These are phyloP conservation scores for Sherardia arvensis DNA, from an alignment of 257 asterid species.

Conservation along the genomic window DNA sequence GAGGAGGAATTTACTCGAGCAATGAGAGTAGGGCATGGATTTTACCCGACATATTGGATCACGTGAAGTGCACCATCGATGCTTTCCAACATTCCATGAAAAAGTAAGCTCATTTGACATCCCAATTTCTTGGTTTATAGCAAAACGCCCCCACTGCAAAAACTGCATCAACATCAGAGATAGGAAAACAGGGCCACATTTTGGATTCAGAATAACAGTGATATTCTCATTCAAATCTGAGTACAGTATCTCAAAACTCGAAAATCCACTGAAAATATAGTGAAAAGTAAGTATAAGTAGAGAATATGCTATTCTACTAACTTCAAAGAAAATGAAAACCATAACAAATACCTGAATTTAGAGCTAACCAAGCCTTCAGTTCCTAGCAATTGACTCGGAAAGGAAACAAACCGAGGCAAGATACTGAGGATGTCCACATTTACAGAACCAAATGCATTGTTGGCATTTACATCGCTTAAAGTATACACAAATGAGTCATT, in stretches of 20 bases:
- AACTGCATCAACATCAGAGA: slow-evolving; percentile 59
- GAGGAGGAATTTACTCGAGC: too few relatives aligned
- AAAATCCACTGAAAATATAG: slow-evolving; percentile 60
- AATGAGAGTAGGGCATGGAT: too few relatives aligned
- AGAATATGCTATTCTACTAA: too few relatives aligned
- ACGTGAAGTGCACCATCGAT: slow-evolving; percentile 67
- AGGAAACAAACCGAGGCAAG: slow-evolving; percentile 65
- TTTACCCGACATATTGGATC: slow-evolving; percentile 62
- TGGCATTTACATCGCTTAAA: slow-evolving; percentile 57
- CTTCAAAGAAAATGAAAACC: too few relatives aligned
- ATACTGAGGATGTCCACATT: slow-evolving; percentile 50
- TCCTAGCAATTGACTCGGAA: slow-evolving; percentile 60
- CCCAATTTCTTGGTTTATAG: too few relatives aligned
- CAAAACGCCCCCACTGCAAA: slow-evolving; percentile 52
- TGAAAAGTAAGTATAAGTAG: background rate
- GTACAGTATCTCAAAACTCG: slow-evolving; percentile 61
- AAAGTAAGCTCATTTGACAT: slow-evolving; percentile 25
- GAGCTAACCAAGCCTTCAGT: slow-evolving; percentile 68
- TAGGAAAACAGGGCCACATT: slow-evolving; percentile 42
- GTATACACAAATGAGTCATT: slow-evolving; percentile 61
- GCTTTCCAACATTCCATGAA: slow-evolving; percentile 53
- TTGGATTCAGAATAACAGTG: slow-evolving; percentile 45
- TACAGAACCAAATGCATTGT: slow-evolving; percentile 64
- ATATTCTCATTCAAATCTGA: slow-evolving; percentile 58
- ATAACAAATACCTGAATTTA: slow-evolving; percentile 49